These are phyloP conservation scores for Plasmodium adleri DNA, from an alignment of 169 alveolate species.

Conservation along the genomic window DNA sequence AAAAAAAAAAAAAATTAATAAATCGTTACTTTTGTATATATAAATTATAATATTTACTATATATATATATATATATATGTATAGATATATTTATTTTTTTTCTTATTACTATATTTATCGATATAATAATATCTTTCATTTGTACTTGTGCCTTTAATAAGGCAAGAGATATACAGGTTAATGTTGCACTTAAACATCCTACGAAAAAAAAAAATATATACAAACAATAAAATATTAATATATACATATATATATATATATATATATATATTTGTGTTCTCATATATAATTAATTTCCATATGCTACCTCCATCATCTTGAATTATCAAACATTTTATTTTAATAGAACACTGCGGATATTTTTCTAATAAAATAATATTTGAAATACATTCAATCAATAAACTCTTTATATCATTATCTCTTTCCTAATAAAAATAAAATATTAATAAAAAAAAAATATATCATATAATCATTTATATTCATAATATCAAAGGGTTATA, in stretches of 20 bases:
- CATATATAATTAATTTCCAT: background rate
- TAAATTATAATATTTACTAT: background rate
- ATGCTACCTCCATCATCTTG: constrained; percentile 70
- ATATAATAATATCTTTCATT: constrained; percentile 58
- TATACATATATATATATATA: background rate
- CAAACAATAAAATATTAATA: background rate
- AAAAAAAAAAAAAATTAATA: background rate
- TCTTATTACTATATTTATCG: constrained; percentile 46
- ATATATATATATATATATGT: background rate
- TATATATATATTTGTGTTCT: background rate
- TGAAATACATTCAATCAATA: constrained; percentile 55
- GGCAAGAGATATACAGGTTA: constrained; percentile 67
- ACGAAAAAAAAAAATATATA: background rate
- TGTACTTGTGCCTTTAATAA: constrained; percentile 58
- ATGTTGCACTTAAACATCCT: constrained; percentile 68
- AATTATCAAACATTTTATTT: constrained; percentile 54
- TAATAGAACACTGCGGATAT: constrained; percentile 65
- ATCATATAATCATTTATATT: background rate
- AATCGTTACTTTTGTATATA: background rate
- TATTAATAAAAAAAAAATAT: constrained; percentile 7
- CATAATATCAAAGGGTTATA: background rate
- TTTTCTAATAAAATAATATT: constrained; percentile 27
- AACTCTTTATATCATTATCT: constrained; percentile 57
- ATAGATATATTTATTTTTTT: constrained; percentile 1
- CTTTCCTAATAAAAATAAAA: constrained; percentile 7